phyloP scores from a whole-genome alignment of 192 early-diverging fungal genomes.

The Geosiphon pyriformis region DNA sequence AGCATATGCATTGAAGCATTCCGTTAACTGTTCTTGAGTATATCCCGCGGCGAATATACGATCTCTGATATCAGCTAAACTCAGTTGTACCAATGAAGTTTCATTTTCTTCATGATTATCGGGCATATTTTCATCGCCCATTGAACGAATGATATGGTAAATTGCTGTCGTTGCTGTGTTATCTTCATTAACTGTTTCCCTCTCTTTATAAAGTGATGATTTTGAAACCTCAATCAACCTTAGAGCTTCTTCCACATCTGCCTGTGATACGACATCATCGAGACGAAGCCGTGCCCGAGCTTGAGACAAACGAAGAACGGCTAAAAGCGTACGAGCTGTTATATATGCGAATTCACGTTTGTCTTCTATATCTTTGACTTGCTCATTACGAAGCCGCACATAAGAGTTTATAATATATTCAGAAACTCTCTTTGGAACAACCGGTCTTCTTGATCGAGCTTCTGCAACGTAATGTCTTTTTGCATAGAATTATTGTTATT shows the following conservation, averaged over 20 bases:
- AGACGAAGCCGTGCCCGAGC: slow-evolving; percentile 78
- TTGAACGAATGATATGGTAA: slow-evolving; percentile 72
- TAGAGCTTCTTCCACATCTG: slow-evolving; percentile 85
- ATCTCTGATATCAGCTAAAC: slow-evolving; percentile 59
- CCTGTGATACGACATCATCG: slow-evolving; percentile 55
- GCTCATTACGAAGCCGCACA: slow-evolving; percentile 65
- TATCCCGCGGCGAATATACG: slow-evolving; percentile 72
- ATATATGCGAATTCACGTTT: slow-evolving; percentile 73
- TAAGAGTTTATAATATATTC: slow-evolving; percentile 88
- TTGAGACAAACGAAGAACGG: slow-evolving; percentile 77
- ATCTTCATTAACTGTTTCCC: slow-evolving; percentile 32
- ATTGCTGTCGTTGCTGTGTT: slow-evolving; percentile 60
- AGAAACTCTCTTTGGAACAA: slow-evolving; percentile 67
- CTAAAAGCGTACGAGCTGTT: slow-evolving; percentile 80
- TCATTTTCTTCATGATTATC: slow-evolving; percentile 49
- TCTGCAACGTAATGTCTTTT: slow-evolving; percentile 82
- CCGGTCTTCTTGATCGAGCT: slow-evolving; percentile 68
- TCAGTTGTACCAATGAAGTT: slow-evolving; percentile 51
- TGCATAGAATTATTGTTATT: not conserved
- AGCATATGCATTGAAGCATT: slow-evolving; percentile 67
- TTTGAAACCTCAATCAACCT: slow-evolving; percentile 89
- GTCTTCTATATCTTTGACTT: slow-evolving; percentile 44
- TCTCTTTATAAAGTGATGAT: slow-evolving; percentile 63
- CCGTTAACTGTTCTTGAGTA: slow-evolving; percentile 68
- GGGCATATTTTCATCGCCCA: slow-evolving; percentile 40